phyloP scores from a whole-genome alignment of 495 filamentous ascomycete genomes.

The Podospora pseudopauciseta region DNA sequence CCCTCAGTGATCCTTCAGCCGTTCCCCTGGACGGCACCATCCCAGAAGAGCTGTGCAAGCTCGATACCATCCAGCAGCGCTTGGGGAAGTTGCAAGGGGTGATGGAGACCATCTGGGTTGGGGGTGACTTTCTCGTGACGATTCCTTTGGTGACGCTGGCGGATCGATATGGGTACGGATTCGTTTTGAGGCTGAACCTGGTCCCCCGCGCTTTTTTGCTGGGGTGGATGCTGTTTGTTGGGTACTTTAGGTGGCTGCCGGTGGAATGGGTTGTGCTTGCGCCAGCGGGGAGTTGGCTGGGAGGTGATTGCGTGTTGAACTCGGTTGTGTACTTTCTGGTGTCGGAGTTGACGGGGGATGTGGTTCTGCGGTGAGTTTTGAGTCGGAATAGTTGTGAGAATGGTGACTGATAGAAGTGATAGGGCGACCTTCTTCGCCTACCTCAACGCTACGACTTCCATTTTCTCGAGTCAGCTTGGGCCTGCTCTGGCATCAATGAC shows the following conservation, averaged over 20 bases:
- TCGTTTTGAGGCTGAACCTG: constrained; percentile 41
- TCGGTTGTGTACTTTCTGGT: constrained; percentile 44
- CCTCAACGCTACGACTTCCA: constrained; percentile 40
- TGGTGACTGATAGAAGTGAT: neutral
- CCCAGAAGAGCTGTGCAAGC: constrained; percentile 46
- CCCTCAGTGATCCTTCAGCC: constrained; percentile 32
- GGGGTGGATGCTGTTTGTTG: constrained; percentile 38
- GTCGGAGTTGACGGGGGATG: constrained; percentile 38
- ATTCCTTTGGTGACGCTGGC: constrained; percentile 42
- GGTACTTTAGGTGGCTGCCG: constrained; percentile 41
- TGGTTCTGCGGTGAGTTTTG: constrained; percentile 36
- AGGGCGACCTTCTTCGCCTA: constrained; percentile 47
- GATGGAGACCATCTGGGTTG: constrained; percentile 45
- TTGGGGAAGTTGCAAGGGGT: constrained; percentile 44
- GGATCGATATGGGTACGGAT: constrained; percentile 35
- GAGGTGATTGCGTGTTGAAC: constrained; percentile 47
- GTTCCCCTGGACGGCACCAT: constrained; percentile 34
- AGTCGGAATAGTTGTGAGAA: neutral
- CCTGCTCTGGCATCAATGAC: constrained; percentile 42
- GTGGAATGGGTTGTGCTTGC: constrained; percentile 35
- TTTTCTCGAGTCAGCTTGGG: constrained; percentile 38
- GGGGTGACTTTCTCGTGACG: constrained; percentile 46
- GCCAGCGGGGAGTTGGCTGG: constrained; percentile 39
- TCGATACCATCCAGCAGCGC: constrained; percentile 41
- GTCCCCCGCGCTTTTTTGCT: constrained; percentile 39